Evolutionary conservation across 2,329 filamentous ascomycete species (phyloP), one percentile per base, ranked within the genome.

Genomic region (Colletotrichum sp.): DNA sequence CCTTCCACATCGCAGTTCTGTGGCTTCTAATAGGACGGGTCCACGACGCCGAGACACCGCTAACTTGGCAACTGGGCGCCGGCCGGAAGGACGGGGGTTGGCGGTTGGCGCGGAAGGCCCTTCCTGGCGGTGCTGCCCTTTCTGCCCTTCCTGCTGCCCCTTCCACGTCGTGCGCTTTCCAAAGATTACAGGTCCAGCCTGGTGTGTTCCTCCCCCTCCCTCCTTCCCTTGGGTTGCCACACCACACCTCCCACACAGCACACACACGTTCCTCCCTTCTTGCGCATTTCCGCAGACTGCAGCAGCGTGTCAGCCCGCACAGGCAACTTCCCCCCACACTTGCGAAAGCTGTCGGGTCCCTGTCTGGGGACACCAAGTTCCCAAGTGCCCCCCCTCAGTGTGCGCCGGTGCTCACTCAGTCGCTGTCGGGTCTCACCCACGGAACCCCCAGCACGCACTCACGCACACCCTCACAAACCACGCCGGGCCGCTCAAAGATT

Each of bases 1-100:
- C 57, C 26, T 12, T 60, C 55, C 26, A 28, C 55, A 59, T 59
- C 13, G 55, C 26, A 59, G 16, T 30, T 26, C 49, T 32, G 57
- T 76, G 64, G n/a, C 70, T 69, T 73, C 34, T 64, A 39, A 65
- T 76, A 73, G 73, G 64, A 18, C 73, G 26, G 26, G 24, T 21
- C 57, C 44, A 44, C 64, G 32, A 9, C 57, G 73, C 73, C 59
- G 59, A 76, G 70, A 72, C 69, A 59, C 49, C 6, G 36, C 64
- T 65, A 69, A 73, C 69, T 72, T 68, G 70, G 73, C 64, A 44
- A 59, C 70, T 75, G 55, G 72, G 72, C 70, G 52, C 64, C 59
- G 70, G 59, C 64, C 59, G 65, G 64, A 59, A 67, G 55, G 39
- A 13, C 60, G 68, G 69, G 52, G 52, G 28, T n/a, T 57, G 59